A percentile compares a stretch with the other conserved stretches of the same genome.
Conservation (phyloP, 371 early-diverging fungal genomes). For the Circinella umbellata region DNA sequence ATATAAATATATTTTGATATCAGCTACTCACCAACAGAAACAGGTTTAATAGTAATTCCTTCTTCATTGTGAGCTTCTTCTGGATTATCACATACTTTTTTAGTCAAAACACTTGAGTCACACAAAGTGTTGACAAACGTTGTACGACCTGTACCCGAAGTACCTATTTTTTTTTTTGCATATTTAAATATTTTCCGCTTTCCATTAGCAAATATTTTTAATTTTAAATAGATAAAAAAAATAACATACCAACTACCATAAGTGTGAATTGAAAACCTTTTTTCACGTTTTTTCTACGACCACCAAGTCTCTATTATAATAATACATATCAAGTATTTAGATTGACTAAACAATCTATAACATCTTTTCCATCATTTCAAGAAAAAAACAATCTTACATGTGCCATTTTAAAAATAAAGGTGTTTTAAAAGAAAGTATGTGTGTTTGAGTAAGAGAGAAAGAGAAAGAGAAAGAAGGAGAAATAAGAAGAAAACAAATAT, state of each 20-base stretch:
- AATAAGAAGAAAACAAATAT: constrained; percentile 7
- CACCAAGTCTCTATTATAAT: constrained; percentile 51
- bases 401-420: constrained; percentile 10
- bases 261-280: constrained; percentile 95
- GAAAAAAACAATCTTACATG: constrained; percentile 6
- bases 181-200: background rate
- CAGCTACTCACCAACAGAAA: constrained; percentile 64
- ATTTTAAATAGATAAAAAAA: background rate
- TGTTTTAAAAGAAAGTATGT: background rate
- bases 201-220: background rate
- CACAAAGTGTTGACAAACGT: constrained; percentile 99
- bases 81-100: constrained; percentile 77
- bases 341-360: background rate
- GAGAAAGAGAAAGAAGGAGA: constrained; percentile 10
- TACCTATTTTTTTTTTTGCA: constrained; percentile 51
- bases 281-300: constrained; percentile 94
- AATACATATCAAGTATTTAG: background rate
- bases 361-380: background rate
- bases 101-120: constrained; percentile 71
- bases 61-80: constrained; percentile 92
- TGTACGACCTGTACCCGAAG: constrained; percentile 96
- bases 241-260: constrained; percentile 88
- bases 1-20: background rate
- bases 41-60: constrained; percentile 88
- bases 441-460: background rate